Evolutionary conservation across 768 basidiomycete genomes (phyloP), one percentile per base, ranked within the genome.

Genomic region (Russula lepida): DNA sequence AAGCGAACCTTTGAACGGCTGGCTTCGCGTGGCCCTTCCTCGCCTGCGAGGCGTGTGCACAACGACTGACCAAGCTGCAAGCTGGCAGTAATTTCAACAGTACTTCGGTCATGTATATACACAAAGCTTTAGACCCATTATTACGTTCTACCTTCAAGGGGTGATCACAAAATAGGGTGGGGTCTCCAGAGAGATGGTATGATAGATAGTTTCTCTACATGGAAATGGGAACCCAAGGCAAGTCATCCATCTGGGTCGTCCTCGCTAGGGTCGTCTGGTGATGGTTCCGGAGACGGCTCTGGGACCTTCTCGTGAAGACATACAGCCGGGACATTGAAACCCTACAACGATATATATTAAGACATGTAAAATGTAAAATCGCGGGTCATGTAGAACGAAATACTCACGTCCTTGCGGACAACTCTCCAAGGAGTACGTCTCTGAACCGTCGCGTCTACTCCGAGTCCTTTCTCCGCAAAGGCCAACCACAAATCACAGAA

Each of bases 401-500:
- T 28, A 68, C 75, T 64, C 68, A 80, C 89, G 66, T 92, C 82
- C 19, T 78, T 79, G 63, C 94, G 81, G 55, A 90, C 75, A 60
- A 92, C 94, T 81, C 94, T 94, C 94, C 94, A 97, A 17, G 92
- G 93, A 8, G 90, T 91, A 60, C 80, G 76, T 54, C 90, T 88
- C 32, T 81, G 75, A 43, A 98, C 82, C 17, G 66, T 74, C 3
- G 95, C 90, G 67, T 93, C 85, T 12, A 76, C 70, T 4, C 95
- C 95, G 50, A 98, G 74, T 0, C 95, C 95, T 37, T 91, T 80
- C 66, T 80, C 74, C 6, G 90, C 80, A 71, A 98, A 99, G 46
- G 84, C 91, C 59, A 79, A 74, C 94, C 93, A 98, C 64, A 99
- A 74, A 15, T 78, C 77, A 72, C 95, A 99, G 67, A 79, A 77